phyloP scores from a whole-genome alignment of 1,284 basidiomycete species.

The Mrakiaceae sp. region DNA sequence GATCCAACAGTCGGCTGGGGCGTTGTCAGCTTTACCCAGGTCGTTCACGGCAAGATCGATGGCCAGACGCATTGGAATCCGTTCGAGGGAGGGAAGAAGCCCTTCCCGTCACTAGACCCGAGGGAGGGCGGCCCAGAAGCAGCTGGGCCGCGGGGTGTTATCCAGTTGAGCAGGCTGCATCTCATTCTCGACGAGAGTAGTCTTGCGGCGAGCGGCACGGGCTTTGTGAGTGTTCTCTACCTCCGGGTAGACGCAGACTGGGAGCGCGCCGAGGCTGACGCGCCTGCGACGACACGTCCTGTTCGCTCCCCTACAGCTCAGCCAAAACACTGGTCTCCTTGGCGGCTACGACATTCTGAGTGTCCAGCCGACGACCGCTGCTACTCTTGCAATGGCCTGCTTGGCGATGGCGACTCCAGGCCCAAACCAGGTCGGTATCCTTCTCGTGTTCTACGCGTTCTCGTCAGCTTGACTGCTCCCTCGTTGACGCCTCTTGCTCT shows the following conservation, averaged over 20 bases:
- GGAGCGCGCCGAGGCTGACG: background rate
- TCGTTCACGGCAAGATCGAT: conserved; percentile 9
- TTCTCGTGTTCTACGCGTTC: background rate
- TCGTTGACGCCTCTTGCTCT: background rate
- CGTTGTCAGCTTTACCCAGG: conserved; percentile 14
- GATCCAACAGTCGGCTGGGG: conserved; percentile 9
- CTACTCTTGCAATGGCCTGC: conserved; percentile 12
- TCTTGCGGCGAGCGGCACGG: background rate
- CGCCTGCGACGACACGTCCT: background rate
- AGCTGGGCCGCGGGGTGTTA: background rate
- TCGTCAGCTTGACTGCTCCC: background rate
- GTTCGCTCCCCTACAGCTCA: background rate
- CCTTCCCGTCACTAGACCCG: conserved; percentile 3
- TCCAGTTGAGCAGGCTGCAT: conserved; percentile 15
- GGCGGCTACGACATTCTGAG: conserved; percentile 14
- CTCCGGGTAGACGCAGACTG: background rate
- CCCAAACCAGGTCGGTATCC: conserved; percentile 3
- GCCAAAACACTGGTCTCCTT: conserved; percentile 9
- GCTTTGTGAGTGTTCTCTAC: conserved; percentile 8
- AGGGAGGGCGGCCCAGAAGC: background rate
- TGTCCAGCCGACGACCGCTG: conserved; percentile 9
- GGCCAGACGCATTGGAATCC: conserved; percentile 10
- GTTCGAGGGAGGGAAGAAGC: background rate
- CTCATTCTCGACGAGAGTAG: conserved; percentile 15
- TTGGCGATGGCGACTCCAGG: conserved; percentile 7